phyloP scores from a whole-genome alignment of 306 rosid species.

The Abrus precatorius region DNA sequence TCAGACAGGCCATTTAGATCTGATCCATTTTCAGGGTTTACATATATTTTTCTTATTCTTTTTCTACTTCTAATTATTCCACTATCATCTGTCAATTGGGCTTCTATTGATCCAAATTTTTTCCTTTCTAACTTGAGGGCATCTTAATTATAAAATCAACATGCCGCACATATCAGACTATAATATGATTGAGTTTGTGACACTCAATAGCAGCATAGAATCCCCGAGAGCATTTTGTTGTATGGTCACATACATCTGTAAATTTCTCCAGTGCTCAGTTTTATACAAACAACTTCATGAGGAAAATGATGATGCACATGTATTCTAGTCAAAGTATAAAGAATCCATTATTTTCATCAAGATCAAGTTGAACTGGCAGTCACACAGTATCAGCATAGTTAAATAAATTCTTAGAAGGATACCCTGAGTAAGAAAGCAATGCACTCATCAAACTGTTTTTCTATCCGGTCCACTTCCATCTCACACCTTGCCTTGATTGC shows the following conservation, averaged over 20 bases:
- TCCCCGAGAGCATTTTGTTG: not conserved
- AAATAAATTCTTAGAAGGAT: constrained; percentile 48
- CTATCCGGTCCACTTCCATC: constrained; percentile 93
- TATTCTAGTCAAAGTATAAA: constrained; percentile 14
- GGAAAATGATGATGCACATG: constrained; percentile 19
- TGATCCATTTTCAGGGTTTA: not conserved
- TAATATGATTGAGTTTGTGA: not conserved
- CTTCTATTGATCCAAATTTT: constrained; percentile 3
- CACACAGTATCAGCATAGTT: not conserved
- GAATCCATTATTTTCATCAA: constrained; percentile 38
- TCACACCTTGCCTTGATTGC: constrained; percentile 92
- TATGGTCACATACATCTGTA: not conserved
- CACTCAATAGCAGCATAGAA: constrained; percentile 17
- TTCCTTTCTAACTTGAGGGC: constrained; percentile 17
- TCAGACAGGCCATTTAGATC: constrained; percentile 11
- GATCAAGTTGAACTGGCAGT: constrained; percentile 25
- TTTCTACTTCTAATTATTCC: constrained; percentile 31
- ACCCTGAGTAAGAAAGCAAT: constrained; percentile 94
- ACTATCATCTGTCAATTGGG: not conserved
- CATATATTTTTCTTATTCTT: constrained; percentile 1
- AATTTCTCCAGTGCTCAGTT: not conserved
- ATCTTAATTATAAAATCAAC: not conserved
- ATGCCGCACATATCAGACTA: not conserved
- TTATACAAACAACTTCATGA: constrained; percentile 28
- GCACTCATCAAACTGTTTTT: constrained; percentile 96